Evolutionary conservation across 768 basidiomycete species (phyloP).

Genomic region (Mycena vulgaris): DNA sequence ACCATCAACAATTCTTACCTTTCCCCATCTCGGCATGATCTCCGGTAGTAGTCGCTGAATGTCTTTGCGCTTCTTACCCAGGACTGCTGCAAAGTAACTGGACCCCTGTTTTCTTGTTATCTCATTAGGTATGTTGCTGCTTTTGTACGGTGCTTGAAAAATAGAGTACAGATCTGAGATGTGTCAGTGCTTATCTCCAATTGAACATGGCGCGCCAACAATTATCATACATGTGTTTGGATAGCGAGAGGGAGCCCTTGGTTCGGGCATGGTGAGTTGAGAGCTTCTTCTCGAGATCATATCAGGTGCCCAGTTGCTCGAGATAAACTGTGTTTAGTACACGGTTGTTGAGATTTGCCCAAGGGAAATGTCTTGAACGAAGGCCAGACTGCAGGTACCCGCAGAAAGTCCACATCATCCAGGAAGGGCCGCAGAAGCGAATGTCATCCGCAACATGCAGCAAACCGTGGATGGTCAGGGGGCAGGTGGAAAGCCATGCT

Average conservation of each 20-base stretch:
- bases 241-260: not conserved
- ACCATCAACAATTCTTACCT: too few species aligned
- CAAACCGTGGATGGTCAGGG: conserved; percentile 51
- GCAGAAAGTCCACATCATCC: conserved; percentile 54
- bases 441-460: conserved; percentile 53
- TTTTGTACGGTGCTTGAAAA: not conserved
- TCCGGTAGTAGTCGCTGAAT: conserved; percentile 26
- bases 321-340: conserved; percentile 46
- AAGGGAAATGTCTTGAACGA: conserved; percentile 45
- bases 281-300: conserved; percentile 43
- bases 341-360: conserved; percentile 44
- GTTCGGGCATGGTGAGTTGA: not conserved
- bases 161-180: not conserved
- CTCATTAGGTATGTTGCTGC: conserved; percentile 10
- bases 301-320: conserved; percentile 42
- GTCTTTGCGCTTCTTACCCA: not conserved
- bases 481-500: conserved; percentile 48
- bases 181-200: not conserved
- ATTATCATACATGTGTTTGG: not conserved
- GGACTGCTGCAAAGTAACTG: conserved; percentile 30
- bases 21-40: conserved; percentile 40
- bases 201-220: not conserved
- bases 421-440: conserved; percentile 48
- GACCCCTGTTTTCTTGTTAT: conserved; percentile 21
- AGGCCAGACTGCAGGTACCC: conserved; percentile 45